Evolutionary conservation across 2,329 filamentous ascomycete species (phyloP).

Genomic region (Diaporthe citriasiana): DNA sequence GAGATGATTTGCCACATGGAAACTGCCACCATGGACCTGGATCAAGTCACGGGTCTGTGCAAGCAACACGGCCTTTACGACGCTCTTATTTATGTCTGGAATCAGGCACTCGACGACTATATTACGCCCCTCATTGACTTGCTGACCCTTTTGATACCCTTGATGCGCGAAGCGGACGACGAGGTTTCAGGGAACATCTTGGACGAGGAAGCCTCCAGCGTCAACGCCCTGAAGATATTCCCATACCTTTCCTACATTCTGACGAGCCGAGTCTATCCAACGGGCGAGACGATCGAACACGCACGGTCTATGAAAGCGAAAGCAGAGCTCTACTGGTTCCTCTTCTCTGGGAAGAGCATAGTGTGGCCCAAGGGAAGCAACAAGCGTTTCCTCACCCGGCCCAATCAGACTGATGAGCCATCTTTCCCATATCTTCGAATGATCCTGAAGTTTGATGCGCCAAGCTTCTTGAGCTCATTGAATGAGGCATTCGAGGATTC

Average conservation of each 20-base stretch:
- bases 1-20: constrained; percentile 96
- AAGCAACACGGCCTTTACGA: constrained; percentile 95
- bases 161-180: constrained; percentile 69
- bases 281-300: constrained; percentile 80
- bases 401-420: constrained; percentile 71
- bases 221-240: constrained; percentile 90
- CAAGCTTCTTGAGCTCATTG: constrained; percentile 92
- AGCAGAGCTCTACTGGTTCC: constrained; percentile 89
- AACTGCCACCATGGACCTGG: constrained; percentile 90
- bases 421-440: constrained; percentile 88
- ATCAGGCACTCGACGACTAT: constrained; percentile 88
- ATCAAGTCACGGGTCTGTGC: constrained; percentile 91
- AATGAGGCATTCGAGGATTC: constrained; percentile 98
- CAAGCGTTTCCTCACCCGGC: constrained; percentile 72
- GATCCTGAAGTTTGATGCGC: constrained; percentile 88
- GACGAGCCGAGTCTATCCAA: constrained; percentile 93
- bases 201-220: constrained; percentile 72
- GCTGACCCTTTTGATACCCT: constrained; percentile 74
- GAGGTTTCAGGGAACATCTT: constrained; percentile 66
- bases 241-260: constrained; percentile 93
- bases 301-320: constrained; percentile 83
- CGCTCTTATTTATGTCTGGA: constrained; percentile 97
- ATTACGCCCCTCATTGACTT: constrained; percentile 91
- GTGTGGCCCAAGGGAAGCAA: constrained; percentile 79
- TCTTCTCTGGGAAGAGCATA: constrained; percentile 87